Base-by-base conservation (phyloP, 2,329 filamentous ascomycete species). In the Fusarium zealandicum region DNA sequence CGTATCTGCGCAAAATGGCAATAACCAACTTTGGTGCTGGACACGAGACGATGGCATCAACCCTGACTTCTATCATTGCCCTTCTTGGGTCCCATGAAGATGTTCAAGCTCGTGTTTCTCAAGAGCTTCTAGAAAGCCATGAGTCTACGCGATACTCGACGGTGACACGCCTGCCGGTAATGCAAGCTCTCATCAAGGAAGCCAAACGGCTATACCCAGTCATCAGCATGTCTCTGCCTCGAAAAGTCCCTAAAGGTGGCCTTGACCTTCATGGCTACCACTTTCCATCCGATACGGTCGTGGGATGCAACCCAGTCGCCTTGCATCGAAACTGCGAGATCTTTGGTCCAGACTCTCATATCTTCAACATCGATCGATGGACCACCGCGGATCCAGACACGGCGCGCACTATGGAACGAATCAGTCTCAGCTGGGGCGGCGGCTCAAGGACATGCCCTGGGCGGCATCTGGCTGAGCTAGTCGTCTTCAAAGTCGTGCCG, bases 11-110 rank as follows among this genome's bases (percentile, higher is more conserved):
- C 3, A 78, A 80, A 22, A 79, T 83, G 72, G 79, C 78, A 3
- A 72, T 82, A 3, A 82, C 81, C 2, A 83, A 83, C 57, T 83
- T 83, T 59, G 81, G 81, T 10, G 81, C 81, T 1, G 81, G 81
- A 0, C 81, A 83, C 53, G 81, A 83, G 61, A 83, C 81, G 0
- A 75, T 82, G 71, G 79, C 79, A 10, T 80, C 80, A 1, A 80
- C 81, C 0, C 63, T 83, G 6, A 82, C 80, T 0, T 77, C 81
- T 4, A 70, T 75, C 17, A 64, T 84, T 39, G 70, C 78, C 39
- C 76, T 81, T 73, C 71, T 84, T 18, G 79, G 74, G 1, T 73
- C 74, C 0, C 72, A 79, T 25, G 32, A 61, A 0, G 59, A 66
- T 0, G 67, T 74, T 0, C 75, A 77, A 35, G 18, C 50, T 1